Evolutionary conservation across 441 rosid species (phyloP).

Genomic region (Euphorbia schlechtendalii): DNA sequence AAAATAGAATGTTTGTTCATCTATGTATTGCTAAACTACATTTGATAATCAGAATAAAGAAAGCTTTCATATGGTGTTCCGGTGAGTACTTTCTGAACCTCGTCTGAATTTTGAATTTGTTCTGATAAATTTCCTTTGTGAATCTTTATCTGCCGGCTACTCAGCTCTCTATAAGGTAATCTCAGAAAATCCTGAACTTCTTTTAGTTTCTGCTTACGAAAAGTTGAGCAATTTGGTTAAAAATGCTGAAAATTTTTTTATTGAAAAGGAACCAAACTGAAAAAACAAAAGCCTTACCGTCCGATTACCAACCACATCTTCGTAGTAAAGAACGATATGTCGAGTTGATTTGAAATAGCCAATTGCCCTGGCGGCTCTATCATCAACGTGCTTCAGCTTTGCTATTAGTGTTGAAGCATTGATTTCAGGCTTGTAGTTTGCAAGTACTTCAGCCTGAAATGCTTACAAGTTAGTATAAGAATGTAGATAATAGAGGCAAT

Average conservation of each 20-base stretch:
- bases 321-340: slow-evolving; percentile 44
- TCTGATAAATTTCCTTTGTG: slow-evolving; percentile 28
- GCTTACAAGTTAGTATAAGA: neutral
- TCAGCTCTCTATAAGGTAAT: slow-evolving; percentile 29
- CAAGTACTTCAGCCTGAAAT: slow-evolving; percentile 42
- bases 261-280: neutral
- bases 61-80: slow-evolving; percentile 36
- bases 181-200: slow-evolving; percentile 36
- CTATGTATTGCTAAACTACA: slow-evolving; percentile 2
- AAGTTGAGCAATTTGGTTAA: neutral
- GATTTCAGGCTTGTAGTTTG: slow-evolving; percentile 38
- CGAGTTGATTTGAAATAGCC: slow-evolving; percentile 41
- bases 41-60: slow-evolving; percentile 25
- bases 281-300: slow-evolving; percentile 26
- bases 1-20: neutral
- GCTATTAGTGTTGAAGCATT: slow-evolving; percentile 32
- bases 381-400: slow-evolving; percentile 39
- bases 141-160: slow-evolving; percentile 45
- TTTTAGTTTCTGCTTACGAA: slow-evolving; percentile 30
- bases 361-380: slow-evolving; percentile 26
- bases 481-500: neutral
- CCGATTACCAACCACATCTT: slow-evolving; percentile 38
- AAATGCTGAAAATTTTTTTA: neutral
- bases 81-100: slow-evolving; percentile 22
- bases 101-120: slow-evolving; percentile 35